Conservation (phyloP, 495 filamentous ascomycete genomes). For the Hamigera avellanea region DNA sequence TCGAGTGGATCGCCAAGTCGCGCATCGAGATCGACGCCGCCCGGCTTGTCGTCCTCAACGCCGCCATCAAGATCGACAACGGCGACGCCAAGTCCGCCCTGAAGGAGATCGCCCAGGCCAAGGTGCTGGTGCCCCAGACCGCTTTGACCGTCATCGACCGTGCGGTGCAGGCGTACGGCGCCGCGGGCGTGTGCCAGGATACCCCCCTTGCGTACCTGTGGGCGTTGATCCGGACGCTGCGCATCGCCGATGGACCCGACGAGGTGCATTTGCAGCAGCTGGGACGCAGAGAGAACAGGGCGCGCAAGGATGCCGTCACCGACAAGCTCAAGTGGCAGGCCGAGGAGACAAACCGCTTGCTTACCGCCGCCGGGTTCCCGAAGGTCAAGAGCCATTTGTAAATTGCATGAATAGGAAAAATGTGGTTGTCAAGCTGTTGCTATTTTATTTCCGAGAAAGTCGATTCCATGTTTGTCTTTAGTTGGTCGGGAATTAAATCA, state of each 20-base stretch:
- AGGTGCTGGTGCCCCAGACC: conserved; percentile 70
- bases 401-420: too few relatives aligned
- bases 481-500: too few relatives aligned
- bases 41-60: conserved; percentile 76
- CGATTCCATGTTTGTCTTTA: too few relatives aligned
- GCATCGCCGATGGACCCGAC: conserved; percentile 84
- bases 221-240: conserved; percentile 70
- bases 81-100: conserved; percentile 68
- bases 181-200: conserved; percentile 79
- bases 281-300: conserved; percentile 72
- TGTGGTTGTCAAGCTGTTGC: too few relatives aligned
- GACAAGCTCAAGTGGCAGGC: conserved; percentile 54
- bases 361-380: conserved; percentile 48
- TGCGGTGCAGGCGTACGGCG: conserved; percentile 78
- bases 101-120: conserved; percentile 78
- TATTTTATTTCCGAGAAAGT: too few relatives aligned
- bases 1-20: conserved; percentile 87
- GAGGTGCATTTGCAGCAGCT: conserved; percentile 91
- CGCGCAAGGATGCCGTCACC: conserved; percentile 46
- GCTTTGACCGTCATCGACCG: conserved; percentile 74
- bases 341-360: conserved; percentile 49
- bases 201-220: conserved; percentile 82
- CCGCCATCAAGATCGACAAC: conserved; percentile 80
- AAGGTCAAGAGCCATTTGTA: conserved; percentile 32
- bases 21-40: conserved; percentile 85